Conservation (phyloP, 2,329 filamentous ascomycete genomes). For the Sarocladium brachiariae region DNA sequence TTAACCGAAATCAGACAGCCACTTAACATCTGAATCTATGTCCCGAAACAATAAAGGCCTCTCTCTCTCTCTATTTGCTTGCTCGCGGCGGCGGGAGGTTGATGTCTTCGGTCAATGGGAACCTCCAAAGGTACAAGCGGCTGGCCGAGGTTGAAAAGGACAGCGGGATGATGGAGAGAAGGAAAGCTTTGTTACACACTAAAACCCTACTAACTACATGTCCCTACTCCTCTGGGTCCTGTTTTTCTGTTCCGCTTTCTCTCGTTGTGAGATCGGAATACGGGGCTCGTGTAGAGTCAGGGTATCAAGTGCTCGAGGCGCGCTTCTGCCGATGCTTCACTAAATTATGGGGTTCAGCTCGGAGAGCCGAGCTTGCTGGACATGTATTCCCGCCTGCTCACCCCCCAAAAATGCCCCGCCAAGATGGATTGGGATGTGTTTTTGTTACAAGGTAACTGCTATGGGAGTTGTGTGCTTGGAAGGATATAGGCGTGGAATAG, state of each 20-base stretch:
- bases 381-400: neutral
- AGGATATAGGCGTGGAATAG: no score
- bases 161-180: neutral
- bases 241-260: no score
- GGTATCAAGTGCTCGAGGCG: no score
- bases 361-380: conserved; percentile 7
- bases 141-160: neutral
- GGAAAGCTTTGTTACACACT: neutral
- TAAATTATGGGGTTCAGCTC: no score
- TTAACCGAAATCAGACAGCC: conserved; percentile 3
- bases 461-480: no score
- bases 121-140: neutral
- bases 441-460: no score
- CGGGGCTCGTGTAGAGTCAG: no score
- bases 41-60: neutral
- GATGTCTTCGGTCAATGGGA: conserved; percentile 1
- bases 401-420: neutral
- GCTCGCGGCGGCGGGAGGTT: neutral
- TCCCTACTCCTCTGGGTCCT: no score
- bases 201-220: no score
- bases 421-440: neutral
- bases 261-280: no score
- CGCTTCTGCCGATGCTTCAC: no score
- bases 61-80: neutral
- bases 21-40: conserved; percentile 8